Evolutionary conservation across 768 basidiomycete genomes (phyloP), one percentile per base, ranked within the genome.

Genomic region (Phanerochaete carnosa): DNA sequence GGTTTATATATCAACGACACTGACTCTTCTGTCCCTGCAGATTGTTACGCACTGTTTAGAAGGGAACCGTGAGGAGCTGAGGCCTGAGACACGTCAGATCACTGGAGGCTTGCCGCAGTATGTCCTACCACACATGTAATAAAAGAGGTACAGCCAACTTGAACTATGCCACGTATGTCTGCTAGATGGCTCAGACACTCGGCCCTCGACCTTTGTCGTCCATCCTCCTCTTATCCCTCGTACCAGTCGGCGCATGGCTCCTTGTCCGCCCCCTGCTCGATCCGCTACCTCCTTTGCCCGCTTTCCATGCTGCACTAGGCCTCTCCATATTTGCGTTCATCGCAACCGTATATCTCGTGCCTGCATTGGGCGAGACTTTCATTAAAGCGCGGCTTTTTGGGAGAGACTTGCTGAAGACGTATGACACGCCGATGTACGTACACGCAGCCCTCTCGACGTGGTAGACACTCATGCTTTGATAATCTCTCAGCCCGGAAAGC

Each of bases 261-360:
- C 77, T 93, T 33, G 65, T 87, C 0, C 79, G 91, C 28, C 90
- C 91, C 0, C 77, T 92, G 3, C 74, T 92, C 6, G 84, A 87
- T 60, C 90, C 90, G 0, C 68, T 80, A 0, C 90, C 90, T 1
- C 79, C 84, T 1, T 75, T 93, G 13, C 90, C 90, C 1, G 85
- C 85, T 0, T 75, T 98, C 23, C 88, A 91, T 68, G 85, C 85
- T 0, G 92, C 89, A 15, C 65, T 94, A 52, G 95, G 95, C 0
- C 88, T 96, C 74, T 88, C 92, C 1, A 73, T 96, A 51, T 79
- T 94, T 62, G 93, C 95, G 0, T 88, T 96, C 59, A 69, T 93
- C 12, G 83, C 85, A 1, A 87, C 91, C 1, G 69, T 92, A 13
- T 85, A 87, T 67, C 81, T 94, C 45, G 81, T 98, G 30, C 96